A percentile compares a stretch with the other conserved stretches of the same genome.
Evolutionary conservation across 2,329 filamentous ascomycete species (phyloP).

Genomic region (Leptographium radiaticola): DNA sequence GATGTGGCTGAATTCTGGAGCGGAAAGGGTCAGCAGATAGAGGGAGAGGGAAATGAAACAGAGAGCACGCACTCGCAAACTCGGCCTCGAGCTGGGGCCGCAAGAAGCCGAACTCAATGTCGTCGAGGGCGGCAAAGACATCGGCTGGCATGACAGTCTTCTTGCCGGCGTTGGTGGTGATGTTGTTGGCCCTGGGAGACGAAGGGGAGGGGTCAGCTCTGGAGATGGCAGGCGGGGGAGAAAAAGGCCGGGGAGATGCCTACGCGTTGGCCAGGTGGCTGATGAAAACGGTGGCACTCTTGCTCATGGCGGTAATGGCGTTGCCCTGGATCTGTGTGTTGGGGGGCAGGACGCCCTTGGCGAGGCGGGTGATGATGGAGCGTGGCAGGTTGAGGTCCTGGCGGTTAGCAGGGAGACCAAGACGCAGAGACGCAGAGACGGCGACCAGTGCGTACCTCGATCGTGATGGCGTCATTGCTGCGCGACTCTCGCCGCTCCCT

Average conservation of each 20-base stretch:
- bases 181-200: conserved; percentile 52
- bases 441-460: conserved; percentile 33
- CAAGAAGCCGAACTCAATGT: conserved; percentile 64
- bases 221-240: not conserved
- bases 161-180: conserved; percentile 52
- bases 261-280: conserved; percentile 67
- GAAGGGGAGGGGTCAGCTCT: not conserved
- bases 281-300: conserved; percentile 73
- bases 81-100: conserved; percentile 57
- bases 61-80: conserved; percentile 48
- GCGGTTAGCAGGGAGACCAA: not conserved
- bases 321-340: conserved; percentile 78
- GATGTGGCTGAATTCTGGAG: conserved; percentile 55
- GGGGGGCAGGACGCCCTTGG: conserved; percentile 65
- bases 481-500: conserved; percentile 13
- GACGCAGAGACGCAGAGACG: not conserved
- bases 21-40: not conserved
- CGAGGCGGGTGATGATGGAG: conserved; percentile 66
- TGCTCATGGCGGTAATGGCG: conserved; percentile 65
- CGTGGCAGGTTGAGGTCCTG: conserved; percentile 67
- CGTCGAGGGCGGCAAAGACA: conserved; percentile 65
- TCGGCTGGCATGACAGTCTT: conserved; percentile 68
- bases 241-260: conserved; percentile 15
- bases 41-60: not conserved
- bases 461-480: conserved; percentile 28